phyloP scores from a whole-genome alignment of 371 early-diverging fungal species.

The Rhizomucor pusillus region DNA sequence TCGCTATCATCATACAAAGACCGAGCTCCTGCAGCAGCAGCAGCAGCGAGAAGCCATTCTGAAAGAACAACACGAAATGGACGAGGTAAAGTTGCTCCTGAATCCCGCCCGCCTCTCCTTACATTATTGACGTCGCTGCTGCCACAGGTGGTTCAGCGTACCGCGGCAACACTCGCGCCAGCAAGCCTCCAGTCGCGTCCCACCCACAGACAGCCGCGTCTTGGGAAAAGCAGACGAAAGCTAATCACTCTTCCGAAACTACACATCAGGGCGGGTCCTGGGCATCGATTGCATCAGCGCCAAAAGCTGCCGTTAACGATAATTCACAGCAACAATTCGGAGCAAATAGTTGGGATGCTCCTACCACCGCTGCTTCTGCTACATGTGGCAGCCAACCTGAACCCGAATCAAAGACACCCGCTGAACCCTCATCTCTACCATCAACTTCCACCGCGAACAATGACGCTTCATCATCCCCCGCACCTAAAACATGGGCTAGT shows the following conservation, averaged over 20 bases:
- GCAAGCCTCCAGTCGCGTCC: constrained; percentile 4
- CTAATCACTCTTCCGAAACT: constrained; percentile 14
- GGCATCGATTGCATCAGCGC: constrained; percentile 41
- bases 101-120: no score
- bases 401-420: constrained; percentile 13
- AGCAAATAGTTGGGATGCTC: constrained; percentile 15
- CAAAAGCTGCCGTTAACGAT: constrained; percentile 12
- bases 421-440: constrained; percentile 8
- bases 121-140: no score
- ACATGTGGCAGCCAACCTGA: constrained; percentile 8
- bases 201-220: constrained; percentile 16
- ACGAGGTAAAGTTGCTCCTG: no score
- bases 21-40: no score
- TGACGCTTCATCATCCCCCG: constrained; percentile 4
- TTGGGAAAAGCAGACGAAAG: constrained; percentile 17
- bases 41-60: no score
- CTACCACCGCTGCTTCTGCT: neutral
- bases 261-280: constrained; percentile 28
- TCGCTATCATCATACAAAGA: constrained; percentile 6
- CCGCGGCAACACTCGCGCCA: constrained; percentile 12
- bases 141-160: constrained; percentile 1
- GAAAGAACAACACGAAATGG: no score
- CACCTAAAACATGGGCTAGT: constrained; percentile 76
- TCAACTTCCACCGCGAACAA: no score
- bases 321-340: constrained; percentile 8